These are phyloP conservation scores for Crithidia sp. DNA, from an alignment of 208 protist species.

Conservation along the genomic window DNA sequence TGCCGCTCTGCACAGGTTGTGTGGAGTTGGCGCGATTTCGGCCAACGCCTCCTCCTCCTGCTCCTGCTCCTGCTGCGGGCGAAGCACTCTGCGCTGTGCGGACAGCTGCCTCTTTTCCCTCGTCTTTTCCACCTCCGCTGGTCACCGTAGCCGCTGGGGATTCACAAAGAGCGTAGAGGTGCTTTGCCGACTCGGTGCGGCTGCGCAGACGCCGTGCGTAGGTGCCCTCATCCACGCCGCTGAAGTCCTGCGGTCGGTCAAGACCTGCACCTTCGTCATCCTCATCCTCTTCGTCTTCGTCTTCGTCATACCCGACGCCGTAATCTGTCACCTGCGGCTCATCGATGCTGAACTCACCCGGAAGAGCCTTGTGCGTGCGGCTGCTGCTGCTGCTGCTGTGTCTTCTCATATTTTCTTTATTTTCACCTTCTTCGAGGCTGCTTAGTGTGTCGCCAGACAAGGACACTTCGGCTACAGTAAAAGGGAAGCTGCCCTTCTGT, in stretches of 20 bases:
- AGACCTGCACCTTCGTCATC: background rate
- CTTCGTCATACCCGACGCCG: slow-evolving; percentile 2
- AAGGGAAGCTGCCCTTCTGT: background rate
- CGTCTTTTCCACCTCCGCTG: background rate
- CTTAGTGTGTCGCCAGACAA: background rate
- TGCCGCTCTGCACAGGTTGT: too few relatives aligned
- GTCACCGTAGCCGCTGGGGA: background rate
- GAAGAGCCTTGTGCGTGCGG: slow-evolving; percentile 16
- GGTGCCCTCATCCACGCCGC: slow-evolving; percentile 7
- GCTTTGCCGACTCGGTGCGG: slow-evolving; percentile 32
- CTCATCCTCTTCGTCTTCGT: background rate
- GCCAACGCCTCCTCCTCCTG: background rate
- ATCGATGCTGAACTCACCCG: slow-evolving; percentile 29
- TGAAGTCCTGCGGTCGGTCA: background rate
- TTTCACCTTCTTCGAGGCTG: background rate
- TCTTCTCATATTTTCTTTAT: background rate
- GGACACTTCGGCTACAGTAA: background rate
- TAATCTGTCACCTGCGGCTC: slow-evolving; percentile 21
- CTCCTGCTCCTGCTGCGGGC: background rate
- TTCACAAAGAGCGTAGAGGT: slow-evolving; percentile 14
- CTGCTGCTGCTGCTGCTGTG: background rate
- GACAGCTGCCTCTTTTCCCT: background rate
- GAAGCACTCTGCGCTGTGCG: background rate
- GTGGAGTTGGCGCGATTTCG: too few relatives aligned
- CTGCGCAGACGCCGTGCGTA: slow-evolving; percentile 37